phyloP scores from a whole-genome alignment of 768 basidiomycete genomes.

The Lepiota subincarnata region DNA sequence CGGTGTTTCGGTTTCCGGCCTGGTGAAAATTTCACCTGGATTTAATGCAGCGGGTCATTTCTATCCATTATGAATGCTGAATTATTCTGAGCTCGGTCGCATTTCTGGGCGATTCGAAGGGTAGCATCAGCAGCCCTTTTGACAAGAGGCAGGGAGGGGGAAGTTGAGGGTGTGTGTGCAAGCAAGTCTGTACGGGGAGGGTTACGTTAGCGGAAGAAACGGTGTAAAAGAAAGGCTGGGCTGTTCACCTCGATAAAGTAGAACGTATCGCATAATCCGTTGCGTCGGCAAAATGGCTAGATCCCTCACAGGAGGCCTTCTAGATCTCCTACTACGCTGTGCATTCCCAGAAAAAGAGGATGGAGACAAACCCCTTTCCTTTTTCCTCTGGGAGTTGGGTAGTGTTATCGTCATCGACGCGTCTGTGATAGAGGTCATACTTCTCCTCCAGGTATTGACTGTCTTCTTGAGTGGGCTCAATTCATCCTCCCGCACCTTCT shows the following conservation, averaged over 20 bases:
- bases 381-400: background rate
- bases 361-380: background rate
- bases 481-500: background rate
- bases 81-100: conserved; percentile 58
- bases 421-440: conserved; percentile 18
- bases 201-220: background rate
- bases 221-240: background rate
- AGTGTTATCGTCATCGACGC: conserved; percentile 8
- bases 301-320: conserved; percentile 44
- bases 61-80: conserved; percentile 23
- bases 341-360: background rate
- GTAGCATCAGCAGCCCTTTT: conserved; percentile 57
- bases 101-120: conserved; percentile 52
- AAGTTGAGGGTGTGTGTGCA: conserved; percentile 47
- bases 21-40: too few relatives aligned
- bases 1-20: too few relatives aligned
- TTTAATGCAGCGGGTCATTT: background rate
- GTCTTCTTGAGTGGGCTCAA: conserved; percentile 9
- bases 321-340: background rate
- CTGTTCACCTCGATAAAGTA: conserved; percentile 53
- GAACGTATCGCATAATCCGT: conserved; percentile 62
- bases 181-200: conserved; percentile 42
- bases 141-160: conserved; percentile 50
- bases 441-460: conserved; percentile 22
- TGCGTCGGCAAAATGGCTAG: conserved; percentile 65